Conservation (phyloP, 176 grass and related monocot genomes). For the Oryza glaberrima region DNA sequence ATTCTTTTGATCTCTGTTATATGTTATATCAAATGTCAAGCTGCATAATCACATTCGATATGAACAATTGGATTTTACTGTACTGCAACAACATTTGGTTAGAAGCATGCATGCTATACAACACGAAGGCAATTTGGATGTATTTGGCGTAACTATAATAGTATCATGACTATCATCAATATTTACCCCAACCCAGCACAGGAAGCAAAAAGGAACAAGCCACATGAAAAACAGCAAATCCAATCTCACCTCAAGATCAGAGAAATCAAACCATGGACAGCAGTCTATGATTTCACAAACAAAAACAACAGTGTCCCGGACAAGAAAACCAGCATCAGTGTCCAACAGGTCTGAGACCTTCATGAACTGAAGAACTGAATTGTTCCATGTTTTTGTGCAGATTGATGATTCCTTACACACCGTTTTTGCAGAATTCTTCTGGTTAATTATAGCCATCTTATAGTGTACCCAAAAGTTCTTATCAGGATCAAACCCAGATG, state of each 20-base stretch:
- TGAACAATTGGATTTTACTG: neutral
- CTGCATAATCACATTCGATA: conserved; percentile 10
- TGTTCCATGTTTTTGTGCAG: conserved; percentile 99
- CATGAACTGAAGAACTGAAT: conserved; percentile 99
- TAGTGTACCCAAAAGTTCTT: conserved; percentile 98
- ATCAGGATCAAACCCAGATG: conserved; percentile 85
- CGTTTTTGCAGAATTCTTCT: conserved; percentile 86
- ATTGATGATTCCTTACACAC: conserved; percentile 98
- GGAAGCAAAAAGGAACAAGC: neutral
- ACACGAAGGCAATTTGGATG: neutral
- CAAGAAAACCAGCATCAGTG: conserved; percentile 84
- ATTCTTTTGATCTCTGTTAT: neutral
- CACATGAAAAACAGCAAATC: conserved; percentile 29
- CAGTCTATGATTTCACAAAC: conserved; percentile 96
- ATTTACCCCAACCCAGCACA: neutral
- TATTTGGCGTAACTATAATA: neutral
- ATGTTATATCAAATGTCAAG: conserved; percentile 10
- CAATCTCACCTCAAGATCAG: conserved; percentile 92
- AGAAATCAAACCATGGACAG: conserved; percentile 99
- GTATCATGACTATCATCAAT: conserved; percentile 27
- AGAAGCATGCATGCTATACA: neutral
- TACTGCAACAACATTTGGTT: neutral
- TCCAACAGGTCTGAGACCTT: conserved; percentile 92
- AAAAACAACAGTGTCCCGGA: conserved; percentile 81
- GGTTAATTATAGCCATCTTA: conserved; percentile 91